phyloP scores from a whole-genome alignment of 164 flowering plant genomes.

The Euptelea pleiosperma region DNA sequence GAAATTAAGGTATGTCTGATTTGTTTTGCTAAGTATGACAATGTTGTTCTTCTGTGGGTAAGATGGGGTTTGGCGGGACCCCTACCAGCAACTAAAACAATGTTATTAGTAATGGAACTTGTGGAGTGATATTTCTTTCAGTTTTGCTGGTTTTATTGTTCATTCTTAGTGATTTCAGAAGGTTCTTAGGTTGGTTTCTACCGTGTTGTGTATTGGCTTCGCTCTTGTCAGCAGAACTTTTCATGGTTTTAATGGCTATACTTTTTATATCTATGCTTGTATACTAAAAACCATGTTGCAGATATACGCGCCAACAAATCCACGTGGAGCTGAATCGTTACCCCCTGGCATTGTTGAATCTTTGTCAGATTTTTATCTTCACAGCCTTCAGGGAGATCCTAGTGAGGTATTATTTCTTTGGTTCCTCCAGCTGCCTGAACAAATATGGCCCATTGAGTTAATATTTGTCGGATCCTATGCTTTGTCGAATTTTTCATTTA shows the following conservation, averaged over 20 bases:
- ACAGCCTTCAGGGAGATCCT: constrained; percentile 7
- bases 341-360: constrained; percentile 18
- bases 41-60: no score
- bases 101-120: no score
- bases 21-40: no score
- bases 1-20: no score
- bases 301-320: constrained; percentile 16
- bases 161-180: not conserved
- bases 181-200: not conserved
- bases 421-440: no score
- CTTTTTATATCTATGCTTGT: not conserved
- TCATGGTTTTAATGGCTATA: not conserved
- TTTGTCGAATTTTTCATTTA: no score
- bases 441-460: no score
- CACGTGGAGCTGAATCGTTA: constrained; percentile 18
- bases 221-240: not conserved
- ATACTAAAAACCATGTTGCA: constrained; percentile 6
- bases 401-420: constrained; percentile 12
- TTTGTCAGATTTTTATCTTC: constrained; percentile 16
- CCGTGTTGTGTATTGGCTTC: not conserved
- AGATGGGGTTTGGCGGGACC: no score
- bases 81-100: no score
- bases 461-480: no score
- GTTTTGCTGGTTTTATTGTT: not conserved
- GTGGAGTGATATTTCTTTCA: not conserved